Evolutionary conservation across 345 rosid genomes (phyloP), one percentile per base, ranked within the genome.

Genomic region (Bruguiera gymnorhiza): DNA sequence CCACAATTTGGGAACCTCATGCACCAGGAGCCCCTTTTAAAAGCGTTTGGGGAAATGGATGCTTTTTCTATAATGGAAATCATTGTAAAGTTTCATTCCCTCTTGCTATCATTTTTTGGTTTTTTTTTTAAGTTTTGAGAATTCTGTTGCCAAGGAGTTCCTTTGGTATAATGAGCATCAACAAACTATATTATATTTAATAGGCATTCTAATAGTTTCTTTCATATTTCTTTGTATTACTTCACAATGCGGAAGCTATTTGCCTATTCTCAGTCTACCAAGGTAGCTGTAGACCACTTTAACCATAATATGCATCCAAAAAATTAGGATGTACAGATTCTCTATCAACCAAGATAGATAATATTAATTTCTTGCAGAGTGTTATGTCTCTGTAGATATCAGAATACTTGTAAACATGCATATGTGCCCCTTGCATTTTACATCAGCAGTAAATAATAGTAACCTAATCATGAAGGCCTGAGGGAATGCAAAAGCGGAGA

Each of bases 381-480:
- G 29, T 55, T 20, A 8, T 10, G 6, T 13, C 39, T 68, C 13
- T 26, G 34, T 57, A 15, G 18, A 13, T 43, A 8, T 15, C 34
- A 13, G 11, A 6, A 58, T 27, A 9, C 39, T 53, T 39, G 29
- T 52, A 48, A 24, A 39, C 16, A 63, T 18, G 18, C 4, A 2
- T 43, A 29, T 27, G 27, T 73, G 31, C 61, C 10, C 53, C 29
- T 2, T 21, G 32, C 21, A 23, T 26, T 26, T 30, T 23, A 56
- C 15, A 54, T 11, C 51, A 19, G 54, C 20, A 53, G 16, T 67
- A 27, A 13, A 24, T 34, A 39, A 52, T 52, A 20, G 15, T 27
- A 59, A 19, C n/a, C n/a, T 53, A 4, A 54, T 29, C 23, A 8
- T 62, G 63, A 64, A 31, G 77, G 68, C 39, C 26, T 18, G 59